Base-by-base conservation (phyloP, 148 eudicot genomes). In the Dianthus caryophyllus region DNA sequence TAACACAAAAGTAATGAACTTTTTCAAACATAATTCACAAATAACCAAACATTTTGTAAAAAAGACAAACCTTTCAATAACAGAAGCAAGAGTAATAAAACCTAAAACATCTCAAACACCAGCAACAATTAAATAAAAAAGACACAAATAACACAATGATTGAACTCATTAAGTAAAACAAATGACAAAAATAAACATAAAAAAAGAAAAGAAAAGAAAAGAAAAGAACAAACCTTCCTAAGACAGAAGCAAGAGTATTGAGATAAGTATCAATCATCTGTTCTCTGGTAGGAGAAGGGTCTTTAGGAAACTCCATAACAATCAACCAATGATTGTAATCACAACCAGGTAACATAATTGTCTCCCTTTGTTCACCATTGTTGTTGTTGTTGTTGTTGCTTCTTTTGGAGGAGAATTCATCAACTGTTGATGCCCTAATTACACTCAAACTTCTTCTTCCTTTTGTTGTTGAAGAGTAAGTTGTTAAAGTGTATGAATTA, bases 281-380 rank as follows among this genome's bases (percentile, higher is more conserved):
- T 49, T 89, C 96, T 31, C 98, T 77, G 30, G 98, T 73, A 22
- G 98, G 98, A 21, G 94, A 82, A 72, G 91, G 96, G 84, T 89
- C 96, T 55, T 93, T 84, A 38, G 96, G 95, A 49, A 89, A 89
- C 84, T 90, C 97, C 97, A 93, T 90, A 33, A 90, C 91, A 52
- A 93, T 86, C n/a, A 93, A 81, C 97, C 97, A 93, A 70, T 93
- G 96, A 9, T 90, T 88, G 73, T 83, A 93, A 72, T 93, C 97
- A 83, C 97, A 93, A 30, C 96, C 97, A 18, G 91, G 90, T 26
- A 90, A 78, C 92, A 86, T 80, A 47, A 93, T 87, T 64, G 85
- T 88, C 61, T 87, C 95, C 70, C 88, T 86, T 26, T 78, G 82
- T 68, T 86, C 96, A 18, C 68, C 75, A 72, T 54, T 76, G 75